Evolutionary conservation across 768 basidiomycete genomes (phyloP).

Genomic region (Suillus luteus): DNA sequence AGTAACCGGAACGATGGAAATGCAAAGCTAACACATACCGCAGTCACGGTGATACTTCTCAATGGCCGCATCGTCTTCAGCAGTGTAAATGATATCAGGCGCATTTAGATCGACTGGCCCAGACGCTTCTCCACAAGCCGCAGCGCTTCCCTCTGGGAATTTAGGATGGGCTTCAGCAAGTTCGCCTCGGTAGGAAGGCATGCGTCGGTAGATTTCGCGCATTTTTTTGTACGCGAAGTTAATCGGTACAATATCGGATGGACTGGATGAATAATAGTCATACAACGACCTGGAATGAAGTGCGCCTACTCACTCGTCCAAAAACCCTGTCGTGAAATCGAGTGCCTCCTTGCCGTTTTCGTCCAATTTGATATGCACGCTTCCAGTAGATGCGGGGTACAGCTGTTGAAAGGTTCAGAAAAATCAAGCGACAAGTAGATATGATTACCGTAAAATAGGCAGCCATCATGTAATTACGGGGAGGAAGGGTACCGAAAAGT

Average conservation of each 20-base stretch:
- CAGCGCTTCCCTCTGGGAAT: conserved; percentile 30
- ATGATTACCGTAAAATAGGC: conserved; percentile 35
- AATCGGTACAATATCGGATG: conserved; percentile 19
- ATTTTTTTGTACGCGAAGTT: conserved; percentile 24
- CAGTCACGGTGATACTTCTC: conserved; percentile 31
- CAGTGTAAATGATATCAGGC: conserved; percentile 42
- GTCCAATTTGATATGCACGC: conserved; percentile 20
- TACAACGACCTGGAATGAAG: background rate
- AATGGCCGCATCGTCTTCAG: conserved; percentile 38
- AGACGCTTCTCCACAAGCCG: conserved; percentile 15
- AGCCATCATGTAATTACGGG: conserved; percentile 31
- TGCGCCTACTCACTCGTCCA: conserved; percentile 8
- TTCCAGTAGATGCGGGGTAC: conserved; percentile 21
- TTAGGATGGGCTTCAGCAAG: conserved; percentile 36
- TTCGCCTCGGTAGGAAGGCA: conserved; percentile 40
- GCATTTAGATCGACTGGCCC: conserved; percentile 37
- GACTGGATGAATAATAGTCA: conserved; percentile 12
- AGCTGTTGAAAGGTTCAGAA: conserved; percentile 1
- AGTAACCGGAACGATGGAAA: background rate
- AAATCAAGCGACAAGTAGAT: no score
- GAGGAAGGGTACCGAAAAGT: conserved; percentile 13
- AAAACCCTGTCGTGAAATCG: conserved; percentile 20
- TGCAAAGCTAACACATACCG: conserved; percentile 27
- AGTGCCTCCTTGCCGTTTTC: conserved; percentile 14
- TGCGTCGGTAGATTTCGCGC: conserved; percentile 28